Evolutionary conservation across 2,329 filamentous ascomycete genomes (phyloP).

Genomic region (Ophiostoma sp.): DNA sequence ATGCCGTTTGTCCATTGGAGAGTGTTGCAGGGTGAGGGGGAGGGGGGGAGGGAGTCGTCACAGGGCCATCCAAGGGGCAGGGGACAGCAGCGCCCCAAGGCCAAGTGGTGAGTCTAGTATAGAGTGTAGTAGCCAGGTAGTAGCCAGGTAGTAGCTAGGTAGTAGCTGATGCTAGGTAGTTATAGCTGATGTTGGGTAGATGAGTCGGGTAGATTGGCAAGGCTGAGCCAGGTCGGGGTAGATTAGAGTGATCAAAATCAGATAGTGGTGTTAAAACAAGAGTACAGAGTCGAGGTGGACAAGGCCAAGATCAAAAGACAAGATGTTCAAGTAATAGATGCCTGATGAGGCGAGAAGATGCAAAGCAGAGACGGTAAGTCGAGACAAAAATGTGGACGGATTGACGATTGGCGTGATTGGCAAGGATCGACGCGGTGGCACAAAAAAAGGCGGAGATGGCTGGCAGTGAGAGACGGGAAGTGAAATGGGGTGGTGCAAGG

Average conservation of each 20-base stretch:
- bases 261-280: neutral
- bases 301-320: neutral
- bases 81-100: neutral
- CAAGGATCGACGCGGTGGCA: neutral
- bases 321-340: neutral
- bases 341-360: neutral
- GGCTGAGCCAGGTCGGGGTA: neutral
- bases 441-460: neutral
- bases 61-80: neutral
- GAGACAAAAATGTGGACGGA: neutral
- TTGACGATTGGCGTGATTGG: constrained; percentile 12
- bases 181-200: no score
- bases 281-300: neutral
- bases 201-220: no score
- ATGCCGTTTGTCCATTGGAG: constrained; percentile 26
- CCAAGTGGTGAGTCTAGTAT: no score
- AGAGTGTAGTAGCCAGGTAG: neutral
- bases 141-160: neutral
- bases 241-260: neutral
- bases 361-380: neutral
- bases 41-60: neutral
- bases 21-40: neutral
- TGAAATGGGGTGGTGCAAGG: neutral
- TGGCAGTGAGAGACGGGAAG: neutral
- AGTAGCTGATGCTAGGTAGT: neutral